These are phyloP conservation scores for Lasiosphaeria ovina DNA, from an alignment of 495 filamentous ascomycete species.

Conservation along the genomic window DNA sequence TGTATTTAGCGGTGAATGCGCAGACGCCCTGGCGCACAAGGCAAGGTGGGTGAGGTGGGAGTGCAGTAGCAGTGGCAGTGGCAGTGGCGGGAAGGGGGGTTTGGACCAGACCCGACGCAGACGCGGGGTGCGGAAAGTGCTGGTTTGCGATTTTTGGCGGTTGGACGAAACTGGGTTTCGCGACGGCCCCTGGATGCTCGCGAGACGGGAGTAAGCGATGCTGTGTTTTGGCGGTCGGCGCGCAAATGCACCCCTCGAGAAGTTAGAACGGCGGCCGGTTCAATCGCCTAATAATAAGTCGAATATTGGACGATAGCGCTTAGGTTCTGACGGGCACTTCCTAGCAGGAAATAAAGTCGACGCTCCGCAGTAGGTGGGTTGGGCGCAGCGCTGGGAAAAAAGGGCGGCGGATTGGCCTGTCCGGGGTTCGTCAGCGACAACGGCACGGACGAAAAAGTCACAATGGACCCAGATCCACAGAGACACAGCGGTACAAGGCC, in stretches of 20 bases:
- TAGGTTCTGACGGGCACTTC: not conserved
- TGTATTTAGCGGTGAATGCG: slow-evolving; percentile 23
- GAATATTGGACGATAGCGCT: slow-evolving; percentile 5
- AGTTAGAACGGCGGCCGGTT: not conserved
- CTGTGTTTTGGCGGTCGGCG: not conserved
- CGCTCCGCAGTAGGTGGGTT: slow-evolving; percentile 13
- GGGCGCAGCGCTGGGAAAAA: slow-evolving; percentile 17
- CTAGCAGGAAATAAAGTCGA: slow-evolving; percentile 6
- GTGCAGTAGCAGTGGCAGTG: too few relatives aligned
- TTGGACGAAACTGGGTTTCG: not conserved
- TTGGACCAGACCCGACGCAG: not conserved
- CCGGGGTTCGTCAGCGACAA: slow-evolving; percentile 24
- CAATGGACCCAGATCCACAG: slow-evolving; percentile 22
- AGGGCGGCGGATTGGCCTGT: slow-evolving; percentile 18
- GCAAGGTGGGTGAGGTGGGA: too few relatives aligned
- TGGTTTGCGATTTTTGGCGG: not conserved
- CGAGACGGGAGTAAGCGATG: not conserved
- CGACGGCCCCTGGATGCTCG: not conserved
- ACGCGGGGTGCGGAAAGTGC: not conserved
- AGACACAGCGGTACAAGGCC: slow-evolving; percentile 9
- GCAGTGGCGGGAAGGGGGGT: too few relatives aligned
- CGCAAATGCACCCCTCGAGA: not conserved
- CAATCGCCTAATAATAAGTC: not conserved
- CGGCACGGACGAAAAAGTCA: slow-evolving; percentile 19
- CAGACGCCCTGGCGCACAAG: not conserved